Evolutionary conservation across 345 rosid species (phyloP).

Genomic region (Sapria himalayana): DNA sequence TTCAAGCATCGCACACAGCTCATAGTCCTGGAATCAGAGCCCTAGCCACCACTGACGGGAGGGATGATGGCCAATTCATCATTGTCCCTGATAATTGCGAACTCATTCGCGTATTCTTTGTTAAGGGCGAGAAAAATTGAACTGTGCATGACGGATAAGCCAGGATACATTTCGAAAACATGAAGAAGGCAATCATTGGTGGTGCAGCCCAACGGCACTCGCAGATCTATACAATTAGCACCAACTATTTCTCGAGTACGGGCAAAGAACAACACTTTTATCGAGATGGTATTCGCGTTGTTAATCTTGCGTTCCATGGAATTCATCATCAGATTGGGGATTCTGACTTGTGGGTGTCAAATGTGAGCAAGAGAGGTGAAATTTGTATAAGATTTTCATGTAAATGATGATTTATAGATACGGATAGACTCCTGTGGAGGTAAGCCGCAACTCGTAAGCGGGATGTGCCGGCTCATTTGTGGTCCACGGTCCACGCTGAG

Average conservation of each 20-base stretch:
- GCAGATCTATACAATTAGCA: slow-evolving; percentile 24
- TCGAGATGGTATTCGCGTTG: slow-evolving; percentile 11
- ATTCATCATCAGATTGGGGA: too few species aligned
- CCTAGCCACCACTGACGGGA: slow-evolving; percentile 96
- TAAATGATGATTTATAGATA: too few species aligned
- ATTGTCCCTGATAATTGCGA: slow-evolving; percentile 34
- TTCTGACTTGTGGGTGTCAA: too few species aligned
- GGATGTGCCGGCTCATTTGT: too few species aligned
- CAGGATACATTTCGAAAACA: slow-evolving; percentile 38
- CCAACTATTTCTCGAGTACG: slow-evolving; percentile 75
- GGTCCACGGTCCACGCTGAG: too few species aligned
- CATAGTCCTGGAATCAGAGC: too few species aligned
- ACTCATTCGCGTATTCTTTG: slow-evolving; percentile 45
- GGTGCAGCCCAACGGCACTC: slow-evolving; percentile 45
- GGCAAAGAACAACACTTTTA: slow-evolving; percentile 69
- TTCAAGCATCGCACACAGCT: too few species aligned
- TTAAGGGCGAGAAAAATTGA: slow-evolving; percentile 69
- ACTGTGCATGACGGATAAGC: slow-evolving; percentile 37
- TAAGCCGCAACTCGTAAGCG: too few species aligned
- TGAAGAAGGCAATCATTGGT: slow-evolving; percentile 40
- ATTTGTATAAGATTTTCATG: too few species aligned
- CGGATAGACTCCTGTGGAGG: too few species aligned
- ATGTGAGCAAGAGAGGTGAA: too few species aligned
- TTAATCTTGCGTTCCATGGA: slow-evolving; percentile 10
- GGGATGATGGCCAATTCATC: slow-evolving; percentile 93